These are phyloP conservation scores for Elsinoe australis DNA, from an alignment of 2,329 filamentous ascomycete genomes.

Conservation along the genomic window DNA sequence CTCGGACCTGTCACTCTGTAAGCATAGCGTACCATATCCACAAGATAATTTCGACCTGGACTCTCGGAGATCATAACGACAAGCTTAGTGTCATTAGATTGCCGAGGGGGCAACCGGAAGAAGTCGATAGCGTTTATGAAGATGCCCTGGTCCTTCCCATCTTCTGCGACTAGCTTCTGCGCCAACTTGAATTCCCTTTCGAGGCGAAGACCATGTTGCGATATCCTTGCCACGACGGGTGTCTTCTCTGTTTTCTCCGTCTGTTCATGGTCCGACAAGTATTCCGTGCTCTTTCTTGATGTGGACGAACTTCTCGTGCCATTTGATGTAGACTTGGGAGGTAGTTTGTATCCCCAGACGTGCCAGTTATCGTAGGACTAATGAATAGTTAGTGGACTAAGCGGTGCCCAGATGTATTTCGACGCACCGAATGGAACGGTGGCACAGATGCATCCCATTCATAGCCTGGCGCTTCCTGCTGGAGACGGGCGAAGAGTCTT, in stretches of 20 bases:
- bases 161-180: constrained; percentile 42
- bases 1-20: no score
- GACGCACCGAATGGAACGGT: constrained; percentile 40
- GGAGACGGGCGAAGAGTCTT: constrained; percentile 30
- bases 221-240: constrained; percentile 68
- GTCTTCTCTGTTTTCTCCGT: not conserved
- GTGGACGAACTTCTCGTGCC: constrained; percentile 9
- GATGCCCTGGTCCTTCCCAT: constrained; percentile 62
- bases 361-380: constrained; percentile 85
- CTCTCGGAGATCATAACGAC: constrained; percentile 75
- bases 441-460: constrained; percentile 32
- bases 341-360: constrained; percentile 34
- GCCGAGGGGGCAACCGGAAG: constrained; percentile 59
- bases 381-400: no score
- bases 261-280: constrained; percentile 28
- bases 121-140: constrained; percentile 77
- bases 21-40: constrained; percentile 48
- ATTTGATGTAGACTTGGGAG: constrained; percentile 25
- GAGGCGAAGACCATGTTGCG: constrained; percentile 71
- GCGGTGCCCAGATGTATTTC: no score
- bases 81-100: constrained; percentile 62
- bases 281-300: constrained; percentile 23
- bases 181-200: constrained; percentile 81
- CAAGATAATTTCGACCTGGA: constrained; percentile 65
- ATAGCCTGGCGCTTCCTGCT: constrained; percentile 30